A percentile compares a stretch with the other conserved stretches of the same genome.
phyloP scores from a whole-genome alignment of 2,329 filamentous ascomycete genomes.

The Penicillium glabrum region DNA sequence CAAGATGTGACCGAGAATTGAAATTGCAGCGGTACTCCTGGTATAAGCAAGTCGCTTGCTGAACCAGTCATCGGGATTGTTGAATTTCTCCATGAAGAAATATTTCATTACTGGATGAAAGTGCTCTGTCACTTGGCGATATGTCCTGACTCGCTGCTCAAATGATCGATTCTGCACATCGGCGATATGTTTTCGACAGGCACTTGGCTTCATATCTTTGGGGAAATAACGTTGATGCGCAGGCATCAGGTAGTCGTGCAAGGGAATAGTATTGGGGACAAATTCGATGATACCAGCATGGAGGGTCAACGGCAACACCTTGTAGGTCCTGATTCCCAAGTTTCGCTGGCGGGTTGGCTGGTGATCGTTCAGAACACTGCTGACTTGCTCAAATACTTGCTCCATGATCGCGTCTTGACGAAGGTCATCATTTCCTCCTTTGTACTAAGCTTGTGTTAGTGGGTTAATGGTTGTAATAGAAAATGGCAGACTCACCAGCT shows the following conservation, averaged over 20 bases:
- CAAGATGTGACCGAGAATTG: constrained; percentile 88
- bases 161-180: constrained; percentile 68
- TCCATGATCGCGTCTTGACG: constrained; percentile 99
- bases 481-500: constrained; percentile 60
- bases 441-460: constrained; percentile 56
- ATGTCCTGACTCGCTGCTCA: constrained; percentile 71
- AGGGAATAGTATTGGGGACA: constrained; percentile 85
- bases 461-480: neutral
- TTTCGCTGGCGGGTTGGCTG: constrained; percentile 83
- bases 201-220: constrained; percentile 71
- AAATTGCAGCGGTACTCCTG: constrained; percentile 88
- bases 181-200: constrained; percentile 77
- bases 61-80: constrained; percentile 96
- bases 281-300: constrained; percentile 94
- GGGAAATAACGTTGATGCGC: constrained; percentile 87
- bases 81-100: constrained; percentile 95
- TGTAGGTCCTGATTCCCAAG: constrained; percentile 92
- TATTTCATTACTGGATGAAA: constrained; percentile 94
- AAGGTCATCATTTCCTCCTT: constrained; percentile 92
- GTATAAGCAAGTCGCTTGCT: constrained; percentile 85
- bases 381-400: constrained; percentile 96
- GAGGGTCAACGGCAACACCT: constrained; percentile 84
- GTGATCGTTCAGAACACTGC: constrained; percentile 81
- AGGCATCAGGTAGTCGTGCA: constrained; percentile 89
- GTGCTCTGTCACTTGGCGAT: constrained; percentile 72